Percentiles rank a stretch among this genome's conserved stretches.
phyloP scores from a whole-genome alignment of 2,329 filamentous ascomycete genomes.

The Curvularia sp. region DNA sequence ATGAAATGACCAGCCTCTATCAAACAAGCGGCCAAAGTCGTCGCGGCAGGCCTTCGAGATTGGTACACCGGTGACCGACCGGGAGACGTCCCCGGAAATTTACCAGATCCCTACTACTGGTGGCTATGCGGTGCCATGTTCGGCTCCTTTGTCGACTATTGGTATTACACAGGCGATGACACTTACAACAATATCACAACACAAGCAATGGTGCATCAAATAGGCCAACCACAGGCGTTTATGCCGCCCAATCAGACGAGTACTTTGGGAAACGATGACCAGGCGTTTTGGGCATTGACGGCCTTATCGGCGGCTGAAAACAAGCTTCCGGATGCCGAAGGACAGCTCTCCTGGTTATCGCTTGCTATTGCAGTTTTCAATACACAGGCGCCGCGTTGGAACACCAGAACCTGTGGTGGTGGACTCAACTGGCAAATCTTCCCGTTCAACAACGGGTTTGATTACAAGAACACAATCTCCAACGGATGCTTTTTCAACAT shows the following conservation, averaged over 20 bases:
- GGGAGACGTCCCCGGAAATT: constrained; percentile 65
- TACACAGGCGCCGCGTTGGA: constrained; percentile 72
- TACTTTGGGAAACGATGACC: constrained; percentile 72
- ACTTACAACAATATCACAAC: constrained; percentile 44
- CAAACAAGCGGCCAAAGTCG: constrained; percentile 64
- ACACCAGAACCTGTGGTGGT: constrained; percentile 68
- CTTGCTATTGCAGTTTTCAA: constrained; percentile 75
- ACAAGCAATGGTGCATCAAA: constrained; percentile 73
- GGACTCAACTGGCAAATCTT: constrained; percentile 78
- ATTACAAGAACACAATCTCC: constrained; percentile 79
- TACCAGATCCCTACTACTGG: constrained; percentile 53
- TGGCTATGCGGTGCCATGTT: constrained; percentile 52
- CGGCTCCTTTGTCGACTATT: constrained; percentile 47
- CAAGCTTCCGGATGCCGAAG: constrained; percentile 62
- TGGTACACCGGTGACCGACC: constrained; percentile 70
- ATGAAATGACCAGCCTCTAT: constrained; percentile 62
- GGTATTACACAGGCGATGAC: constrained; percentile 49
- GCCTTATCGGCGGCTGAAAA: constrained; percentile 71
- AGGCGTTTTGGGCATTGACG: constrained; percentile 73
- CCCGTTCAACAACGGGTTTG: constrained; percentile 73
- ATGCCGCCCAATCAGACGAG: constrained; percentile 75
- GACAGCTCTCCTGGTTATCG: constrained; percentile 64
- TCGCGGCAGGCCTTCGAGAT: constrained; percentile 67
- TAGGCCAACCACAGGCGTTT: constrained; percentile 71
- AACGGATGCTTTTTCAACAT: constrained; percentile 83